Base-by-base conservation (phyloP, 805 yeast genomes). In the Hanseniaspora thailandica region DNA sequence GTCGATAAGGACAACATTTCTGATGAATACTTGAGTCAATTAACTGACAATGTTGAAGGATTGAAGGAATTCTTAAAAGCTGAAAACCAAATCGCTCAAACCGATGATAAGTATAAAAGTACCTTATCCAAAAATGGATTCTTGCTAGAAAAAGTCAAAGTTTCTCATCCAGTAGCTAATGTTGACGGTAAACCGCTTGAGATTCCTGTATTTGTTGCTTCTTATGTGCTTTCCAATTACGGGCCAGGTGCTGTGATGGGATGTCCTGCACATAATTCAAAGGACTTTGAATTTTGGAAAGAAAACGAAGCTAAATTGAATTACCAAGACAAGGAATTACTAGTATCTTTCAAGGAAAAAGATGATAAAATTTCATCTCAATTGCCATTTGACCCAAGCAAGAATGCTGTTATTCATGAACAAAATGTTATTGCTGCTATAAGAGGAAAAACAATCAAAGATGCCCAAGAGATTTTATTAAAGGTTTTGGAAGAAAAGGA, bases 201-300 rank as follows among this genome's bases (percentile, higher is more conserved):
- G 12, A 55, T 90, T 5, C 97, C 97, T 0, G 79, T 90, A 0
- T 93, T 77, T 69, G 89, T 76, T 2, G 96, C 97, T 0, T 95
- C 96, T 0, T 93, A 89, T 65, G 97, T 90, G 0, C 64, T 90
- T 34, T 80, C 84, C 4, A 69, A 76, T 3, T 90, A 90, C 63
- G 97, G 97, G 0, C 79, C 79, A 54, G 96, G 96, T 38, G 95
- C 96, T 0, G 97, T 90, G 0, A 90, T 93, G 97, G 98, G 98
- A 1, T 86, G 94, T 61, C 98, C 98, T 2, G 96, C 84, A 0
- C 97, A 89, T 65, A 97, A 93, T 66, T 70, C 72, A 44, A 75
- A 97, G 56, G 98, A 93, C 62, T 78, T 63, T 60, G 85, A 74
- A 7, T 90, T 93, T 63, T 90, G 97, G 96, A 60, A 63, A 3